Percentiles rank a stretch among this genome's conserved stretches.
Evolutionary conservation across 257 asterid genomes (phyloP).

Genomic region (Henckelia pumila): DNA sequence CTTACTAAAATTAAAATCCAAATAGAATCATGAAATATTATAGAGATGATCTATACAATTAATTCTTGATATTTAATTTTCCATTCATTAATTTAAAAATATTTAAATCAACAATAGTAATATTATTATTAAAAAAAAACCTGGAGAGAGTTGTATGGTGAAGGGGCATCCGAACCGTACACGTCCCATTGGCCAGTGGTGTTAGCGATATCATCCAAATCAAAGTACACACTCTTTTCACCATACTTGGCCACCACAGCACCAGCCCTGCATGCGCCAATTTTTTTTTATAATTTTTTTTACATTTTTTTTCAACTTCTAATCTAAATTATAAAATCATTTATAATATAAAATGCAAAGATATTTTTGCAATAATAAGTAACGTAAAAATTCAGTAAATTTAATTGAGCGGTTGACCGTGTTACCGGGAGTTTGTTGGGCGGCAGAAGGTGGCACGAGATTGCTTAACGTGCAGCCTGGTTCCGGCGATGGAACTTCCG

Average conservation of each 20-base stretch:
- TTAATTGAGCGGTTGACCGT: too few species aligned
- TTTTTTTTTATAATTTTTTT: neutral
- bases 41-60: too few species aligned
- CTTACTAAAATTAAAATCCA: too few species aligned
- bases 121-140: slow-evolving; percentile 27
- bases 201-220: slow-evolving; percentile 86
- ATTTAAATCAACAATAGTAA: neutral
- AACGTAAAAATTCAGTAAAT: too few species aligned
- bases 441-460: slow-evolving; percentile 56
- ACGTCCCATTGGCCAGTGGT: slow-evolving; percentile 97
- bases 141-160: slow-evolving; percentile 93
- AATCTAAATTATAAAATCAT: too few species aligned
- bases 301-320: neutral
- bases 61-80: too few species aligned
- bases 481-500: slow-evolving; percentile 80
- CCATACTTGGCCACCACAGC: slow-evolving; percentile 92
- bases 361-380: too few species aligned
- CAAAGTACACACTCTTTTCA: slow-evolving; percentile 92
- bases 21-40: too few species aligned
- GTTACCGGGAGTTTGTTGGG: slow-evolving; percentile 55
- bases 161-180: slow-evolving; percentile 95
- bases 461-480: slow-evolving; percentile 62
- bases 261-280: slow-evolving; percentile 56
- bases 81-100: neutral
- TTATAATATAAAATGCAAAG: too few species aligned